Evolutionary conservation across 2,329 filamentous ascomycete genomes (phyloP).

Genomic region (Elsinoe batatas): DNA sequence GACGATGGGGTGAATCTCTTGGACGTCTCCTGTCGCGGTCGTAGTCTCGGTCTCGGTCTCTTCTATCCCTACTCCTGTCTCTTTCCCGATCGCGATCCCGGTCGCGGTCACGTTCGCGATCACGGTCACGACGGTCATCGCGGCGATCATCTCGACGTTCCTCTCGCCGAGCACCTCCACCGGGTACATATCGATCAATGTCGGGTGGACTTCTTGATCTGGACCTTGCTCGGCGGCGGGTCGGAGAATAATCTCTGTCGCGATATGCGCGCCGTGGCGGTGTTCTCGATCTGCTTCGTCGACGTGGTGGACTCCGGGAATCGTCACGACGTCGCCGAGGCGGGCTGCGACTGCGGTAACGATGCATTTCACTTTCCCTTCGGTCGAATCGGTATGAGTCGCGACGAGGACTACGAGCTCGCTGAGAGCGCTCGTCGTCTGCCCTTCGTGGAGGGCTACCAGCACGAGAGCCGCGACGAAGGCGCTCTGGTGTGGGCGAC

Average conservation of each 20-base stretch:
- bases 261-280: conserved; percentile 21
- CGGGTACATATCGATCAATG: conserved; percentile 31
- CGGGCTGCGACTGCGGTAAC: conserved; percentile 22
- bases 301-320: conserved; percentile 2
- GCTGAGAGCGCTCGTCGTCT: conserved; percentile 5
- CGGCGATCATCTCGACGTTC: conserved; percentile 10
- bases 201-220: conserved; percentile 28
- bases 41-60: conserved; percentile 32
- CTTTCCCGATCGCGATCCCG: conserved; percentile 21
- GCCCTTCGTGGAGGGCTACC: background rate
- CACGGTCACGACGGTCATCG: conserved; percentile 13
- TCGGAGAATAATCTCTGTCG: conserved; percentile 19
- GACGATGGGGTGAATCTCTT: conserved; percentile 7
- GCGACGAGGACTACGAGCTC: conserved; percentile 6
- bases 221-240: conserved; percentile 16
- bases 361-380: conserved; percentile 19
- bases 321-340: conserved; percentile 18
- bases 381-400: conserved; percentile 15
- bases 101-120: conserved; percentile 13
- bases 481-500: conserved; percentile 16
- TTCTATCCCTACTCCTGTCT: conserved; percentile 21
- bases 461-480: conserved; percentile 22
- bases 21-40: conserved; percentile 29
- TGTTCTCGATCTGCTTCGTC: conserved; percentile 12
- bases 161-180: conserved; percentile 17